phyloP scores from a whole-genome alignment of 805 yeast genomes.

The Zygosaccharomyces lentus region DNA sequence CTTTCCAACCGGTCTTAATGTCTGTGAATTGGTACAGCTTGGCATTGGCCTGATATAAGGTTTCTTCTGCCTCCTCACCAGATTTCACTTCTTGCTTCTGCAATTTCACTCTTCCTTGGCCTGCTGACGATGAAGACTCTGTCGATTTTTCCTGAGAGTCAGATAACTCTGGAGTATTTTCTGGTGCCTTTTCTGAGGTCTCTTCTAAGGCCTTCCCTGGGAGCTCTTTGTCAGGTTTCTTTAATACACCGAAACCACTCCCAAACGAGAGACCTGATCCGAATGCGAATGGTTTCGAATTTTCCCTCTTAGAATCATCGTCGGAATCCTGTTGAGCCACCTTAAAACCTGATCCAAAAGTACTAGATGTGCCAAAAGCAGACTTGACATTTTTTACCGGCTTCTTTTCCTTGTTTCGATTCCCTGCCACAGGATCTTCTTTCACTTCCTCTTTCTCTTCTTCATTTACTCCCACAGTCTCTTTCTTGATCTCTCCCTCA shows the following conservation, averaged over 20 bases:
- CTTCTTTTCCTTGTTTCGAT: slow-evolving; percentile 3
- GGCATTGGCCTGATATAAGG: slow-evolving; percentile 64
- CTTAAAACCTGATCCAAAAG: slow-evolving; percentile 43
- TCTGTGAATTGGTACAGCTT: slow-evolving; percentile 73
- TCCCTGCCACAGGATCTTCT: slow-evolving; percentile 2
- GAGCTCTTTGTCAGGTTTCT: slow-evolving; percentile 15
- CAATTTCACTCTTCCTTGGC: slow-evolving; percentile 56
- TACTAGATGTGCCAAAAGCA: slow-evolving; percentile 52
- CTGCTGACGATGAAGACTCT: slow-evolving; percentile 33
- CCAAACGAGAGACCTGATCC: slow-evolving; percentile 46
- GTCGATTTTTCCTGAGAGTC: slow-evolving; percentile 24
- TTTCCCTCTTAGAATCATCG: slow-evolving; percentile 12
- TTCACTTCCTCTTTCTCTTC: slow-evolving; percentile 1
- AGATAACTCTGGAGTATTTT: slow-evolving; percentile 14
- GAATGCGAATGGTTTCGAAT: slow-evolving; percentile 34
- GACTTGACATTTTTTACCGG: slow-evolving; percentile 36
- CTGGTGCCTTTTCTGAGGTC: slow-evolving; percentile 9
- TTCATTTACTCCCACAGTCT: background rate
- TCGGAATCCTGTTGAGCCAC: slow-evolving; percentile 33
- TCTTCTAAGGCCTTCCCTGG: slow-evolving; percentile 12
- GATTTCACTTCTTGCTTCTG: slow-evolving; percentile 61
- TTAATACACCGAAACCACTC: slow-evolving; percentile 31
- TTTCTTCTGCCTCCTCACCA: slow-evolving; percentile 85
- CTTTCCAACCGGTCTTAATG: slow-evolving; percentile 84
- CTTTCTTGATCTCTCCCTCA: slow-evolving; percentile 7